These are phyloP conservation scores for Diospyros kaki DNA, from an alignment of 148 eudicot genomes.

Conservation along the genomic window DNA sequence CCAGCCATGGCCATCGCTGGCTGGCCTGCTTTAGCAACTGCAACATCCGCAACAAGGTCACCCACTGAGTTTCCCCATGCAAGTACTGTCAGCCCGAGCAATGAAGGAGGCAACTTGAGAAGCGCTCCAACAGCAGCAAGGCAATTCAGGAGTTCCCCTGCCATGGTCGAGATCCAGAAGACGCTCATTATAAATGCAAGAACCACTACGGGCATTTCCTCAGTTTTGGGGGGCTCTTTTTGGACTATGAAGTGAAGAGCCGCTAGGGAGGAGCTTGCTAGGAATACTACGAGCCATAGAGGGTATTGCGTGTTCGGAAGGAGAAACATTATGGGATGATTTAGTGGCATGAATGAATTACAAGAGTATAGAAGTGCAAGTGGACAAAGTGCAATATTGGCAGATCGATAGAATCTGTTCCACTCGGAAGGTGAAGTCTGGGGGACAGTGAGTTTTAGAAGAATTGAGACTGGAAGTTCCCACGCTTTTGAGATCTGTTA, in stretches of 20 bases:
- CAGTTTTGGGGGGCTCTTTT: constrained; percentile 81
- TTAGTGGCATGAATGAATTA: constrained; percentile 70
- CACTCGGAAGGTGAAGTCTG: constrained; percentile 67
- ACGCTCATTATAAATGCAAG: constrained; percentile 87
- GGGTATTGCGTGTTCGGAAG: constrained; percentile 61
- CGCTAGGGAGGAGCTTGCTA: constrained; percentile 69
- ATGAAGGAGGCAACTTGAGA: constrained; percentile 62
- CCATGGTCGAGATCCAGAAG: constrained; percentile 88
- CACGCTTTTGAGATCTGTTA: constrained; percentile 66
- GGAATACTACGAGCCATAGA: constrained; percentile 65
- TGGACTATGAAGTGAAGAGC: constrained; percentile 64
- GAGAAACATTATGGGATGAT: constrained; percentile 61
- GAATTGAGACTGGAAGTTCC: constrained; percentile 72
- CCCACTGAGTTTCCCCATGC: constrained; percentile 99
- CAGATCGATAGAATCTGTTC: constrained; percentile 83
- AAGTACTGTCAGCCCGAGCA: constrained; percentile 85
- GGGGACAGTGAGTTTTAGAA: constrained; percentile 83
- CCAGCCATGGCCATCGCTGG: constrained; percentile 99
- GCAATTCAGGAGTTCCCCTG: constrained; percentile 88
- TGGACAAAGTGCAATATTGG: constrained; percentile 86
- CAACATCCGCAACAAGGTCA: constrained; percentile 97
- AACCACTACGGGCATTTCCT: constrained; percentile 53
- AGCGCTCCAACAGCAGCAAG: constrained; percentile 71
- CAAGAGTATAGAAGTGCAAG: constrained; percentile 73
- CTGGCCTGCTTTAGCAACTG: constrained; percentile 93